phyloP scores from a whole-genome alignment of 768 basidiomycete genomes.

The Tulasnella sp. region DNA sequence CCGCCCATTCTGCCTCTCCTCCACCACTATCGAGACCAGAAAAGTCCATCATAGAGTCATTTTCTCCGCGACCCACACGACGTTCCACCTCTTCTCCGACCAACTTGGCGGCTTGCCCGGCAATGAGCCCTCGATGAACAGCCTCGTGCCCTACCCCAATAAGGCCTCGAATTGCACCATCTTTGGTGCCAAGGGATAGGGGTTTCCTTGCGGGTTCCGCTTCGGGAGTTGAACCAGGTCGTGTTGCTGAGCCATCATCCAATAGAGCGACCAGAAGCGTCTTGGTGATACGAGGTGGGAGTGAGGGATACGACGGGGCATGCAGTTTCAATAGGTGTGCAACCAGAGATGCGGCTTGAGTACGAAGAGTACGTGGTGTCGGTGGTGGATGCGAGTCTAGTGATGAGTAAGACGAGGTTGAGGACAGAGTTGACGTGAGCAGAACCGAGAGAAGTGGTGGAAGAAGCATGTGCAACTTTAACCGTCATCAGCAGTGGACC shows the following conservation, averaged over 20 bases:
- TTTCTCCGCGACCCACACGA: not conserved
- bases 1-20: not conserved
- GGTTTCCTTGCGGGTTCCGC: slow-evolving; percentile 26
- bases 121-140: slow-evolving; percentile 70
- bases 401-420: slow-evolving; percentile 43
- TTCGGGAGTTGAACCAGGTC: slow-evolving; percentile 12
- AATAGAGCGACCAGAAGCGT: slow-evolving; percentile 84
- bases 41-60: not conserved
- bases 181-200: slow-evolving; percentile 58
- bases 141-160: slow-evolving; percentile 81
- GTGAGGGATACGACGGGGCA: slow-evolving; percentile 80
- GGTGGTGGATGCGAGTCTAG: slow-evolving; percentile 22
- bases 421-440: slow-evolving; percentile 76
- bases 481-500: not conserved
- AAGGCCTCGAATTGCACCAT: slow-evolving; percentile 84
- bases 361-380: slow-evolving; percentile 54
- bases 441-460: slow-evolving; percentile 88
- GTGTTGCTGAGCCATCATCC: slow-evolving; percentile 22
- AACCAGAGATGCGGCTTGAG: slow-evolving; percentile 73
- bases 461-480: slow-evolving; percentile 88
- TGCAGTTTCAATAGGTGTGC: slow-evolving; percentile 73
- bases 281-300: slow-evolving; percentile 86
- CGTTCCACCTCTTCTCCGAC: slow-evolving; percentile 50
- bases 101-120: slow-evolving; percentile 68
- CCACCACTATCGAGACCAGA: not conserved